These are phyloP conservation scores for Aspergillus ochraceus DNA, from an alignment of 2,329 filamentous ascomycete genomes.

Conservation along the genomic window DNA sequence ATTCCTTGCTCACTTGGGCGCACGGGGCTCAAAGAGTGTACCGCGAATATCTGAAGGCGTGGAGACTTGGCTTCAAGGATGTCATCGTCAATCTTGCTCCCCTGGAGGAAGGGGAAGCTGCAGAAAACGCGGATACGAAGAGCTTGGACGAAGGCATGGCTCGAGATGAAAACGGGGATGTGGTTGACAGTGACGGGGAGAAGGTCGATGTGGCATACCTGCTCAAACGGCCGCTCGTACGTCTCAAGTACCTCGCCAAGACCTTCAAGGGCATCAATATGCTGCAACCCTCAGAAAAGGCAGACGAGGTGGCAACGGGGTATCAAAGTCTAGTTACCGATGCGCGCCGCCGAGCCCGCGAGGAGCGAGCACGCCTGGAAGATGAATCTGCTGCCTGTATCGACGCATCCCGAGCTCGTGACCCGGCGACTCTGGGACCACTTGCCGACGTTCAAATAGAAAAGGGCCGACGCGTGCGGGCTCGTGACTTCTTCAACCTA, in stretches of 20 bases:
- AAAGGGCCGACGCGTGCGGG: constrained; percentile 75
- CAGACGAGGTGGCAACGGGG: constrained; percentile 58
- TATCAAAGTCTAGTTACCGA: constrained; percentile 75
- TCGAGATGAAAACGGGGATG: constrained; percentile 60
- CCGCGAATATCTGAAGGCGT: constrained; percentile 78
- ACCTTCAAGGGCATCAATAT: constrained; percentile 66
- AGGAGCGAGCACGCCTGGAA: constrained; percentile 71
- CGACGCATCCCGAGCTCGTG: constrained; percentile 76
- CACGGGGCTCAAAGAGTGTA: constrained; percentile 77
- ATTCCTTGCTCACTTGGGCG: constrained; percentile 77
- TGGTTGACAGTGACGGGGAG: constrained; percentile 74
- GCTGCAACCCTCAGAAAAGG: constrained; percentile 49
- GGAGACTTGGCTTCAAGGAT: constrained; percentile 92
- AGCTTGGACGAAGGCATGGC: constrained; percentile 56
- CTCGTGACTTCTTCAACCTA: constrained; percentile 86
- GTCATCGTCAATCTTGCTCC: constrained; percentile 90
- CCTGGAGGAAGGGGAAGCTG: constrained; percentile 62
- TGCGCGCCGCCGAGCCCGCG: constrained; percentile 70
- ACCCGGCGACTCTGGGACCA: constrained; percentile 73
- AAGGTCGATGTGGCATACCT: constrained; percentile 92
- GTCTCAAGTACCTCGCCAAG: constrained; percentile 84
- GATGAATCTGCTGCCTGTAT: constrained; percentile 86
- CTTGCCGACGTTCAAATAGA: constrained; percentile 72
- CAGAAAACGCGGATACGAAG: constrained; percentile 45
- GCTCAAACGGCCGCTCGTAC: constrained; percentile 81